Percentiles rank a stretch among this genome's conserved stretches.
Evolutionary conservation across 306 rosid genomes (phyloP).

Genomic region (Quercus alba): DNA sequence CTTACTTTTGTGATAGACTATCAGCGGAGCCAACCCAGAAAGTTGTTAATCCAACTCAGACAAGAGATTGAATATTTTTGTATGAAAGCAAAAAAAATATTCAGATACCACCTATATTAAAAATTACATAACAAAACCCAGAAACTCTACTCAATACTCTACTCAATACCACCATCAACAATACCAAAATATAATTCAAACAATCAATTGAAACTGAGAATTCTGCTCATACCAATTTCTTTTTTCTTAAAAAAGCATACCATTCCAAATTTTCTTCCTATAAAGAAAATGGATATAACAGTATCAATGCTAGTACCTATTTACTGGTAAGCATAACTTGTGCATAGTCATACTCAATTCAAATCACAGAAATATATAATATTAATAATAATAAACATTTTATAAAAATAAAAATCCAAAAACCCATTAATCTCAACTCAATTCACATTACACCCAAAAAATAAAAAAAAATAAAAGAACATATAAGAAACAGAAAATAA

Average conservation of each 20-base stretch:
- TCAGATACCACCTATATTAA: neutral
- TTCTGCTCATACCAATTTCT: neutral
- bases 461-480: neutral
- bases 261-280: neutral
- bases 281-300: neutral
- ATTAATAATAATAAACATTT: too few relatives aligned
- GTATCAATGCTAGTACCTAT: neutral
- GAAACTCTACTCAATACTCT: too few relatives aligned
- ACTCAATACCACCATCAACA: neutral
- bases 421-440: neutral
- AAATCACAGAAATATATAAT: slow-evolving; percentile 7
- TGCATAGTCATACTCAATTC: neutral
- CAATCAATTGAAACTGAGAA: neutral
- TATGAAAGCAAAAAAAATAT: neutral
- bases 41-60: neutral
- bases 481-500: neutral
- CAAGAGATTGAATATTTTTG: neutral
- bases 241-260: neutral
- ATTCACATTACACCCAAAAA: neutral
- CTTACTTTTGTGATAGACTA: too few relatives aligned
- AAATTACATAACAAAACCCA: neutral
- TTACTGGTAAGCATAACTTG: too few relatives aligned
- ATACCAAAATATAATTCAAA: neutral
- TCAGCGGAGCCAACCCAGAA: neutral
- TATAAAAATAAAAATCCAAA: neutral